Base-by-base conservation (phyloP, 306 rosid species). In the Sphenostylis stenocarpa region DNA sequence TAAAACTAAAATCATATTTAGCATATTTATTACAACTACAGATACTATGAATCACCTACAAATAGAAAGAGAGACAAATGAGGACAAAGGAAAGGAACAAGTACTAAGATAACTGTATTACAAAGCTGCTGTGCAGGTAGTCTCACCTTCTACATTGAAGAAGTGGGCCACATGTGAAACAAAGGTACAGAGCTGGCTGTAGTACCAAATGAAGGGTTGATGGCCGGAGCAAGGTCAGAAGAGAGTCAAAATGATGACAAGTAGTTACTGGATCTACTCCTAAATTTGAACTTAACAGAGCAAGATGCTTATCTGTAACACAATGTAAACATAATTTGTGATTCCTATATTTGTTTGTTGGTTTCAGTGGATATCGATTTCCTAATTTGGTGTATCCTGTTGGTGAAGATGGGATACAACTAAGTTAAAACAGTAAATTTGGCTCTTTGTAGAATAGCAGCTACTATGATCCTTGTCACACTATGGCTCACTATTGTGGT, bases 1-100 rank as follows among this genome's bases (percentile, higher is more conserved):
- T 29, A 7, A 23, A 63, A 47, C 20, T 75, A 62, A 61, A 49
- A 23, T 76, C 17, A 49, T 76, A 47, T 15, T 76, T 76, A 48
- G 60, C 65, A 8, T 33, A 47, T 52, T 45, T 44, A 31, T 56
- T 56, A 26, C 55, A 73, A 11, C 15, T 4, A 2, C 6, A 13
- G 6, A 41, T n/a, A 47, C 19, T 69, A 10, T 2, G 4, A 44
- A 20, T 44, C 45, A 9, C 55, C 63, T 7, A 44, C 34, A 23
- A 17, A 24, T 70, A 61, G 24, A 45, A 70, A 61, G 56, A 70
- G 64, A 15, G 65, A 61, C 26, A n/a, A 60, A n/a, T n/a, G 28
- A 58, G 61, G 20, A 15, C 52, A 45, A 45, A 43, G 36, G 5
- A 62, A 16, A 33, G 31, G 73, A 48, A 24, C n/a, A 17, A 63